Evolutionary conservation across 1,284 basidiomycete species (phyloP), one percentile per base, ranked within the genome.

Genomic region (Apiotrichum akiyoshidainum): DNA sequence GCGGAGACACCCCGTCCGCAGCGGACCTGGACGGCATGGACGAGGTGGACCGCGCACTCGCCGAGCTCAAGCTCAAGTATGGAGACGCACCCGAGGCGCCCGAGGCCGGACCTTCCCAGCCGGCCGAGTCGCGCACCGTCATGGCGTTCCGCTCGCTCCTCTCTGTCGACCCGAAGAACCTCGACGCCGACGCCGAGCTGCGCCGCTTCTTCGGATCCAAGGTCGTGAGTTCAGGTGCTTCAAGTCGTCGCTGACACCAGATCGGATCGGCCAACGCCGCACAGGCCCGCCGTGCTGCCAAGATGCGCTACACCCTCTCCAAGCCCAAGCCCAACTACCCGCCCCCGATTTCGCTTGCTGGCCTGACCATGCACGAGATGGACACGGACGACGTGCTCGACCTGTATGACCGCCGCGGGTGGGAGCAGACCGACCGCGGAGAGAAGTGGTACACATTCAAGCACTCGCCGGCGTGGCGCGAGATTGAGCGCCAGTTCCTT

Each of bases 121-220:
- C 51, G 21, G 39, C 40, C 40, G 61, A 63, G 52, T 50, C 61
- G 8, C 57, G 58, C 34, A 60, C 60, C 3, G 47, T 53, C 19
- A 51, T 70, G 52, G 65, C 64, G 16, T 68, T 69, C 59, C 72
- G 85, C 5, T 74, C 82, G 37, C 82, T 94, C 1, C 81, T 95
- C 7, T 80, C 87, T 0, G 85, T 93, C 6, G 90, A 89, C 0
- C 79, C 87, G 1, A 81, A 86, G 54, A 83, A 91, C 67, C 84
- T 96, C 17, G 92, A 96, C 61, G 83, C 86, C 12, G 91, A 94
- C 58, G 86, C 87, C 0, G 93, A 97, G 74, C 84, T 96, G 76
- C 86, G 88, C 57, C 87, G 86, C 63, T 94, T 96, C 82, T 97
- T 97, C 69, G 93, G 93, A 1, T 84, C 89, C 9, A 89, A 87